Conservation (phyloP, 768 basidiomycete species). For the Pleurotus pulmonarius region DNA sequence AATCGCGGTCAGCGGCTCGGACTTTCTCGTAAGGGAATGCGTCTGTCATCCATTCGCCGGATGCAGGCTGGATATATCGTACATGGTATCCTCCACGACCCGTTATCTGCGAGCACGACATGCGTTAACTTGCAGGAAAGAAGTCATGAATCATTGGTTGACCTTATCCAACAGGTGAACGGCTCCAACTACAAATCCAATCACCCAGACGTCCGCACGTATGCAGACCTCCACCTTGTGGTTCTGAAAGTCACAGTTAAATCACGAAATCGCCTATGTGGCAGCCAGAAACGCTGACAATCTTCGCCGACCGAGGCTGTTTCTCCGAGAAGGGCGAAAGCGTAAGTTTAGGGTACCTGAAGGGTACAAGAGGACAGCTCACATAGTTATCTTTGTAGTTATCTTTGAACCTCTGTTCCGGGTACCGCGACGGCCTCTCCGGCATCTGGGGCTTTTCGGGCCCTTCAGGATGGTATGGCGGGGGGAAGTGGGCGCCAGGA, state of each 20-base stretch:
- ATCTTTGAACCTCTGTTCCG: slow-evolving; percentile 4
- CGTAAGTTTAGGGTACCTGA: not conserved
- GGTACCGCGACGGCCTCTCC: slow-evolving; percentile 1
- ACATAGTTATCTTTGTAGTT: slow-evolving; percentile 5
- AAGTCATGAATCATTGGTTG: too few relatives aligned
- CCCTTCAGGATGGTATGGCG: not conserved
- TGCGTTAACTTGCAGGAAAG: too few relatives aligned
- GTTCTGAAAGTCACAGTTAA: slow-evolving; percentile 9
- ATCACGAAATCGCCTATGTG: not conserved
- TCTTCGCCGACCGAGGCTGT: slow-evolving; percentile 1
- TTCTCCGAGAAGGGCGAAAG: not conserved
- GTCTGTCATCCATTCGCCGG: slow-evolving; percentile 6
- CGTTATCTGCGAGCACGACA: not conserved
- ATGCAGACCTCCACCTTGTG: slow-evolving; percentile 24
- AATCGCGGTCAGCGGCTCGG: not conserved
- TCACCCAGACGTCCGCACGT: slow-evolving; percentile 25
- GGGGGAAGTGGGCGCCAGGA: slow-evolving; percentile 5
- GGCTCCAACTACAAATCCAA: slow-evolving; percentile 22
- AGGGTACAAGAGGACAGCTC: not conserved
- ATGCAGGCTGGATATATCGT: slow-evolving; percentile 4
- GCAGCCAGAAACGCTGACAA: not conserved
- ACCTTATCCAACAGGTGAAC: slow-evolving; percentile 13
- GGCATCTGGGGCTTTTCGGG: slow-evolving; percentile 3
- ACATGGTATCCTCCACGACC: slow-evolving; percentile 1
- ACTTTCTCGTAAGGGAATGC: slow-evolving; percentile 6